phyloP scores from a whole-genome alignment of 2,329 filamentous ascomycete genomes.

The Xenoacremonium recifei region DNA sequence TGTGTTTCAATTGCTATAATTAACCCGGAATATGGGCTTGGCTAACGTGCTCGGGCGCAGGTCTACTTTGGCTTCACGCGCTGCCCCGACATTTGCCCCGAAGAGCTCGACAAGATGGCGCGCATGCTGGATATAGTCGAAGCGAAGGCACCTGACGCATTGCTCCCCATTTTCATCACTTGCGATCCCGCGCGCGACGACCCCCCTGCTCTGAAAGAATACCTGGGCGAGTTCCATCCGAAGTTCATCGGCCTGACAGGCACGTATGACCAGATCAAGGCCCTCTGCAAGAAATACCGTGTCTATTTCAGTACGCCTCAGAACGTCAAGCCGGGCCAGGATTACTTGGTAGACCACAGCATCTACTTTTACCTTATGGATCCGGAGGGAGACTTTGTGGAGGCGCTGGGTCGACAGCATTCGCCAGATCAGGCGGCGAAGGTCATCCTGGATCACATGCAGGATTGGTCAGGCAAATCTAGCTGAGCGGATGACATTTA shows the following conservation, averaged over 20 bases:
- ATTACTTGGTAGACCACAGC: slow-evolving; percentile 97
- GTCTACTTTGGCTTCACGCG: slow-evolving; percentile 98
- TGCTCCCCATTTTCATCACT: slow-evolving; percentile 87
- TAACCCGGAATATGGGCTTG: not conserved
- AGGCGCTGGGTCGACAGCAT: slow-evolving; percentile 92
- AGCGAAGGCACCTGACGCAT: slow-evolving; percentile 44
- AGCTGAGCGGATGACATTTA: slow-evolving; percentile 10
- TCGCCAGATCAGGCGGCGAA: slow-evolving; percentile 82
- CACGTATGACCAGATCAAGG: slow-evolving; percentile 90
- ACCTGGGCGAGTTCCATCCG: slow-evolving; percentile 87
- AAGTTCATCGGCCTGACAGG: slow-evolving; percentile 86
- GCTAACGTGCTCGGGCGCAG: slow-evolving; percentile 42
- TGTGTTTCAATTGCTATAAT: not conserved
- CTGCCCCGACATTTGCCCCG: slow-evolving; percentile 97
- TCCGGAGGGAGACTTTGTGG: slow-evolving; percentile 95
- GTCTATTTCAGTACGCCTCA: slow-evolving; percentile 96
- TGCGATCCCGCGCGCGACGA: slow-evolving; percentile 93
- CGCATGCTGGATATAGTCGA: slow-evolving; percentile 78
- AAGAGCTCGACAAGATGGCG: slow-evolving; percentile 99
- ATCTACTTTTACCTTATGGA: slow-evolving; percentile 99
- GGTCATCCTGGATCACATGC: slow-evolving; percentile 83
- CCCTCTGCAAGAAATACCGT: slow-evolving; percentile 90
- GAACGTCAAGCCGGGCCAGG: slow-evolving; percentile 86
- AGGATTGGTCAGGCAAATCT: slow-evolving; percentile 43
- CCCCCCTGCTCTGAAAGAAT: slow-evolving; percentile 78